phyloP scores from a whole-genome alignment of 2,329 filamentous ascomycete genomes.

The Botrytis galanthina region DNA sequence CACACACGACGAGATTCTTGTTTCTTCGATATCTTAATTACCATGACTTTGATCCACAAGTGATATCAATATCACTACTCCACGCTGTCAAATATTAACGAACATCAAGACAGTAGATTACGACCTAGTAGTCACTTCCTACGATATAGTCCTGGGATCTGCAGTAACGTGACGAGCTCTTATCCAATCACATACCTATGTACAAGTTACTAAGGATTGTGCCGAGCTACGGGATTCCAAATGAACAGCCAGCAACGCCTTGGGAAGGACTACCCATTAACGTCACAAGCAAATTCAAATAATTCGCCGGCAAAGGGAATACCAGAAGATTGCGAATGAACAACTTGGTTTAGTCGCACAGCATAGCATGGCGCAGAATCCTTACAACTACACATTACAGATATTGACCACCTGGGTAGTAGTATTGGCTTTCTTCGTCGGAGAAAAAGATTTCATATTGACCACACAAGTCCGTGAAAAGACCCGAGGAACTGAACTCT shows the following conservation, averaged over 20 bases:
- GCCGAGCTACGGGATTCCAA: not conserved
- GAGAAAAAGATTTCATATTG: constrained; percentile 4
- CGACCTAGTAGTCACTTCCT: not conserved
- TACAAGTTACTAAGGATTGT: not conserved
- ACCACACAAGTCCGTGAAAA: not conserved
- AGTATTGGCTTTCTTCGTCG: not conserved
- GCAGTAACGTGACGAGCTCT: not conserved
- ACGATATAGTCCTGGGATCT: not conserved
- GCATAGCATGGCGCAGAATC: not conserved
- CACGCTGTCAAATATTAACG: not conserved
- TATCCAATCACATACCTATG: not conserved
- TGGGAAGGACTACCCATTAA: not conserved
- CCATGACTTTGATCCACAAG: not conserved
- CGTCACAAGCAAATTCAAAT: not conserved
- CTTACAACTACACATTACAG: not conserved
- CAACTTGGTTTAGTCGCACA: not conserved
- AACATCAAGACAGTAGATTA: not conserved
- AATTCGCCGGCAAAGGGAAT: not conserved
- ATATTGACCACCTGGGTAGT: not conserved
- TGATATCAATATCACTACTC: not conserved
- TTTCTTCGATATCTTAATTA: not conserved
- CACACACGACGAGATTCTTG: not conserved
- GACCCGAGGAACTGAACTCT: too few species aligned
- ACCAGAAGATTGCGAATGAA: not conserved
- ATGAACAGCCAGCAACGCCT: not conserved